phyloP scores from a whole-genome alignment of 164 flowering plant genomes.

The Magnolia sinica region DNA sequence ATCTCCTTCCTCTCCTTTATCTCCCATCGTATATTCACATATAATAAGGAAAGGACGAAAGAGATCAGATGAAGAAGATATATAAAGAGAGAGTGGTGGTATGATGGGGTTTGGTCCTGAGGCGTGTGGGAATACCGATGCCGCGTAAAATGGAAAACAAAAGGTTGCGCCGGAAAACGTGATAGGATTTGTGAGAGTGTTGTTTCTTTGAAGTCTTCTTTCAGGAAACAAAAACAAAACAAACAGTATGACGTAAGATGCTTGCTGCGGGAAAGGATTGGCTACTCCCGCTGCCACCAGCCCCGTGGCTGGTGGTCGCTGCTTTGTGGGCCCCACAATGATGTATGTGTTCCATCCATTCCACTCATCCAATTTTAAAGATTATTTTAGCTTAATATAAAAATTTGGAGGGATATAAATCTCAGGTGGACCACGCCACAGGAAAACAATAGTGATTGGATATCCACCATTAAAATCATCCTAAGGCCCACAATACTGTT shows the following conservation, averaged over 20 bases:
- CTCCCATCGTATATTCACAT: neutral
- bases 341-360: no score
- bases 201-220: neutral
- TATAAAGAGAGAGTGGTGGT: neutral
- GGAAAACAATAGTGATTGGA: no score
- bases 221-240: neutral
- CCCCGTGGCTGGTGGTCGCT: no score
- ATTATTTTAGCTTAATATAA: no score
- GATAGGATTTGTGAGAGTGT: neutral
- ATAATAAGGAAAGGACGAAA: neutral
- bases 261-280: neutral
- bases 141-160: neutral
- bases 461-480: no score
- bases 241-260: neutral
- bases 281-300: neutral
- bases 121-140: neutral
- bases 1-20: neutral
- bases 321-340: no score
- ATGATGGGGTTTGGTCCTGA: neutral
- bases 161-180: neutral
- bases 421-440: no score
- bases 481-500: no score
- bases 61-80: neutral
- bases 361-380: no score
- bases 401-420: no score